These are phyloP conservation scores for Isatis lusitanica DNA, from an alignment of 441 rosid genomes.

Conservation along the genomic window DNA sequence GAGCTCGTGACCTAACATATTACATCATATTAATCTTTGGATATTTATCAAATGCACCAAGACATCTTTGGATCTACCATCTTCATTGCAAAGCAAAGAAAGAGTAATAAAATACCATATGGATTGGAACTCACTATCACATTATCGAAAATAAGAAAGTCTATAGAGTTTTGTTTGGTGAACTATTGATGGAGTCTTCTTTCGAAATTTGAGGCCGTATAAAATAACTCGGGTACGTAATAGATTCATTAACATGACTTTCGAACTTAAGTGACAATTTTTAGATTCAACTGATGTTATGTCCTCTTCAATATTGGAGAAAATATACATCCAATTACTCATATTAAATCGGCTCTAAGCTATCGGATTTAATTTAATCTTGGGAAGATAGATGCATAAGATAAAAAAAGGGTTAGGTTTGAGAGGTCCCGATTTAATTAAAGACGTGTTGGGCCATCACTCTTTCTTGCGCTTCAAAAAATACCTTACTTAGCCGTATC, in stretches of 20 bases:
- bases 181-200: not conserved
- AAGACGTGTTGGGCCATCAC: slow-evolving; percentile 37
- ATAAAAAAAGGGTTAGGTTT: slow-evolving; percentile 33
- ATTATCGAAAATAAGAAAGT: not conserved
- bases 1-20: slow-evolving; percentile 33
- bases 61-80: slow-evolving; percentile 19
- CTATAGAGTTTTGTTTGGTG: not conserved
- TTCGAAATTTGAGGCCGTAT: not conserved
- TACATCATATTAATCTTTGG: slow-evolving; percentile 14
- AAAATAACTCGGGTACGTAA: not conserved
- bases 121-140: not conserved
- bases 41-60: not conserved
- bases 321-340: not conserved
- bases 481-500: slow-evolving; percentile 42
- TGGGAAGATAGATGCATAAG: slow-evolving; percentile 16
- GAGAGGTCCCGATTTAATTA: slow-evolving; percentile 31
- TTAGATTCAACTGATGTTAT: not conserved
- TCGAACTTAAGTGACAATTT: not conserved
- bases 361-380: not conserved
- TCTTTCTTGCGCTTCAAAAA: slow-evolving; percentile 34
- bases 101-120: not conserved
- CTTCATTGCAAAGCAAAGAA: not conserved
- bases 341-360: not conserved
- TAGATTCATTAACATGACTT: not conserved
- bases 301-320: not conserved